phyloP scores from a whole-genome alignment of 108 stramenopile genomes.

The Cyclotella cryptica region DNA sequence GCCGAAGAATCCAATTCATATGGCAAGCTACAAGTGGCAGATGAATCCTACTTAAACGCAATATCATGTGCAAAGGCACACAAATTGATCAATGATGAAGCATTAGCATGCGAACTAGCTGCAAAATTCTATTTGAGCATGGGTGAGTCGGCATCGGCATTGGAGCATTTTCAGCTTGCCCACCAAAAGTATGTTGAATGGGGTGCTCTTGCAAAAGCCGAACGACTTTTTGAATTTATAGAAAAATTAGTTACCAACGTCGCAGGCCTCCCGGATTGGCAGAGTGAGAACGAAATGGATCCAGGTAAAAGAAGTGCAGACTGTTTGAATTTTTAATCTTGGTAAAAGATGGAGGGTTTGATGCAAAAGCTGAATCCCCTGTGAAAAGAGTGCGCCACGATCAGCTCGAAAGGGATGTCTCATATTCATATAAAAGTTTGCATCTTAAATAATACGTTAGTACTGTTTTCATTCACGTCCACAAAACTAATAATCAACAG shows the following conservation, averaged over 20 bases:
- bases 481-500: no score
- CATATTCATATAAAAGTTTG: no score
- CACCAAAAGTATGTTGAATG: constrained; percentile 24
- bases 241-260: background rate
- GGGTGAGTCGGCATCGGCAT: background rate
- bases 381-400: no score
- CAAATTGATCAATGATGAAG: constrained; percentile 30
- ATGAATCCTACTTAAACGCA: constrained; percentile 16
- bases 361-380: no score
- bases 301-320: no score
- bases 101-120: constrained; percentile 3
- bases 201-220: constrained; percentile 27
- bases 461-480: no score
- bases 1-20: constrained; percentile 23
- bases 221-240: background rate
- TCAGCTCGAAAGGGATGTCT: no score
- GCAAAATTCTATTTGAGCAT: constrained; percentile 24
- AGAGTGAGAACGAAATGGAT: no score
- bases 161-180: constrained; percentile 14
- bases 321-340: no score
- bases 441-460: no score
- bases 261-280: no score
- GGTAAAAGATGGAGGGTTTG: no score
- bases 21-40: constrained; percentile 3
- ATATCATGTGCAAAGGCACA: constrained; percentile 19